Base-by-base conservation (phyloP, 2,329 filamentous ascomycete genomes). In the Didymellaceae sp. region DNA sequence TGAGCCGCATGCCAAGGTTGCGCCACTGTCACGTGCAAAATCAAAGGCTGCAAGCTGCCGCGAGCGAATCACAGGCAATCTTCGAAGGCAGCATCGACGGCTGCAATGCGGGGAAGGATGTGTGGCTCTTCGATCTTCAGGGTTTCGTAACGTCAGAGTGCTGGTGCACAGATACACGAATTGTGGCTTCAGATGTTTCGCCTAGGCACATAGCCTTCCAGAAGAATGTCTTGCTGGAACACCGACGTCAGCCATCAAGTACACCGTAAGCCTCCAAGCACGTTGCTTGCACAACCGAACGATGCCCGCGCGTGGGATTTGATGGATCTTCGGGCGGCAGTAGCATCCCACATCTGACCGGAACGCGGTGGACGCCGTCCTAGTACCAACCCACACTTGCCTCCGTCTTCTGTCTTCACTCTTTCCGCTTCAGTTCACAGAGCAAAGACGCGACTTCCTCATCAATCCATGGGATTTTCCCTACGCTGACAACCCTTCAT, bases 311-410 rank as follows among this genome's bases (percentile, higher is more conserved):
- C 41, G 37, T 49, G 46, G 38, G 31, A 22, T 26, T 17, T 25
- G 22, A n/a, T 35, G 17, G 3, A 22, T 40, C 18, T 37, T 40
- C 22, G 21, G 45, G 43, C 45, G 51, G n/a, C n/a, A n/a, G 52
- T 47, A 52, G 41, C 30, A 46, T 28, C 32, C 30, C 45, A 47
- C 52, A 52, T 41, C 53, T 61, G 51, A 55, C 42, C 45, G 48
- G 39, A 48, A 28, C 25, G 48, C 44, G 25, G 32, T 54, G 45
- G 54, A 46, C 49, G 46, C 49, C 45, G 24, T 32, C 33, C 41
- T 48, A 45, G 14, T 33, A 39, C 35, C n/a, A 55, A 53, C 52
- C 53, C 53, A 44, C 43, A 48, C 45, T 45, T 54, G 47, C 43
- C 53, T 28, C 35, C 16, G 48, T 42, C 42, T 30, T 38, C 35